Base-by-base conservation (phyloP, 1,139 yeast genomes). In the Magnusiomyces magnusii region DNA sequence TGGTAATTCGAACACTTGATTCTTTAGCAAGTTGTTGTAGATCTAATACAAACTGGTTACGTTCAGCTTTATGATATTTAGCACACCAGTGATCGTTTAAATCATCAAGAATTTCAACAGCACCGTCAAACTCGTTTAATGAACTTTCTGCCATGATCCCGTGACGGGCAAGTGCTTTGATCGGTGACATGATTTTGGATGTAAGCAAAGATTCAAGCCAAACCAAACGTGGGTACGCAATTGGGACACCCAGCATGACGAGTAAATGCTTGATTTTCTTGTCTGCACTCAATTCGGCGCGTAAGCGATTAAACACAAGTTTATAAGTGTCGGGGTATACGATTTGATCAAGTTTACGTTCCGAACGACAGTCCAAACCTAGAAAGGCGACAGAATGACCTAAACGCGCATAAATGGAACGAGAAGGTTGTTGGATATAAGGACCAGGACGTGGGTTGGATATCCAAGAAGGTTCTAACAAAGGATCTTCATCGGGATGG, bases 21-120 rank as follows among this genome's bases (percentile, higher is more conserved):
- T 73, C 66, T 47, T 87, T 80, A 2, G 93, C 90, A 67, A 87
- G 82, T 55, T 80, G 80, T 63, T 83, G 82, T 56, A 89, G 75
- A 57, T 76, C 75, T 57, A 77, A 76, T 53, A 88, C 74, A 56
- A 90, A 75, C 63, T 69, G 70, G 71, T 89, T 89, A 61, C 97
- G 79, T 72, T 89, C 97, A 57, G 75, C 73, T 70, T 89, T 89
- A 68, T 92, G 99, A 70, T 85, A 81, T 61, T 80, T 80, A 3
- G 97, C 87, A 72, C 97, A 91, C 98, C 98, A 92, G 73, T 93
- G 98, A 71, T 92, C 99, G 69, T 91, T 87, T 70, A 93, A 78
- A 70, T 92, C 98, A 69, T 93, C 98, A 64, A 92, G 78, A 21
- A 92, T 83, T 73, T 92, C 98, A 23, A 92, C 84, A 51, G 87